Conservation (phyloP, 75 land plant species). For the Ceratopteris richardii region DNA sequence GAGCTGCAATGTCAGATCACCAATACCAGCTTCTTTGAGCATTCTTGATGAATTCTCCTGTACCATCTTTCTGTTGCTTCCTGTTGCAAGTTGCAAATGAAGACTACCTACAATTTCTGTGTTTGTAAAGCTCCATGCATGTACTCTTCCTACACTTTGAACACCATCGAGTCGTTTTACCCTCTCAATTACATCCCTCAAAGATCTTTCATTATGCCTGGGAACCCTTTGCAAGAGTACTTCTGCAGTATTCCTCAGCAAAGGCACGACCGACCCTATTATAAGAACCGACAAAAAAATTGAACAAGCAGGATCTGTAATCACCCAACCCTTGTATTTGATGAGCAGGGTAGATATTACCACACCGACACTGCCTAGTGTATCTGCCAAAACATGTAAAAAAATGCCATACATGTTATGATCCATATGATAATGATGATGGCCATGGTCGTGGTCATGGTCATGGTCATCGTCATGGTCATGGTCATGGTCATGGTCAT, state of each 20-base stretch:
- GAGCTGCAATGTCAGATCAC: constrained; percentile 74
- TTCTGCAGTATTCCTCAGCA: constrained; percentile 78
- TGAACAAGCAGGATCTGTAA: constrained; percentile 92
- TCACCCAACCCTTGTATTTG: constrained; percentile 85
- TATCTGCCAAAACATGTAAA: constrained; percentile 88
- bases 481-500: constrained; percentile 11
- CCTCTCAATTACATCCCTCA: constrained; percentile 41
- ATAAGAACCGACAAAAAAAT: constrained; percentile 85
- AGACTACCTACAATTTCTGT: constrained; percentile 69
- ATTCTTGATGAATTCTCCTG: constrained; percentile 29
- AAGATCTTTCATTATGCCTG: constrained; percentile 44
- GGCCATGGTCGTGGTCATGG: constrained; percentile 22
- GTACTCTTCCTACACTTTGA: constrained; percentile 45
- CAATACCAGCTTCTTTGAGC: constrained; percentile 56
- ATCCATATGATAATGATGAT: constrained; percentile 57
- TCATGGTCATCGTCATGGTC: constrained; percentile 15
- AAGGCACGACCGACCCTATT: constrained; percentile 71
- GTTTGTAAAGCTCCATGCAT: constrained; percentile 84
- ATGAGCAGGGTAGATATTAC: constrained; percentile 85
- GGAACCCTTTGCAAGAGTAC: constrained; percentile 87
- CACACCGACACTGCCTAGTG: constrained; percentile 96
- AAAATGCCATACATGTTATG: constrained; percentile 98
- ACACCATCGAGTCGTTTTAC: constrained; percentile 53
- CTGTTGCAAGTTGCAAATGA: constrained; percentile 54
- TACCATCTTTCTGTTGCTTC: constrained; percentile 37